Conservation (phyloP, 495 filamentous ascomycete species). For the Podospora pseudoanserina region DNA sequence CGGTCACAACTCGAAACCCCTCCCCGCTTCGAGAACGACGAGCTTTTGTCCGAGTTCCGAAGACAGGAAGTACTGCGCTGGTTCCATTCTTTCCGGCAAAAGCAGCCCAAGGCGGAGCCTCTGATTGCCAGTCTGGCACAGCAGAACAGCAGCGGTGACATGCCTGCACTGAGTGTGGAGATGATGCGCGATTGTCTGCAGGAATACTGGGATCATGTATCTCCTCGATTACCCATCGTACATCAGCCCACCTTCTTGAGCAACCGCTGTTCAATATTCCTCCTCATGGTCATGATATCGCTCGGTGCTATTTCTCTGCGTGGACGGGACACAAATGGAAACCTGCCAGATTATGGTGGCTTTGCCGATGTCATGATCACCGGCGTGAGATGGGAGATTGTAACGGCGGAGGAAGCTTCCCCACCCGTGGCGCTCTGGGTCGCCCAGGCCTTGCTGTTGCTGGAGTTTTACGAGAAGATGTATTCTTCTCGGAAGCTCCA, state of each 20-base stretch:
- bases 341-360: slow-evolving; percentile 66
- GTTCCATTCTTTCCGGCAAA: slow-evolving; percentile 72
- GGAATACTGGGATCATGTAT: slow-evolving; percentile 91
- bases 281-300: slow-evolving; percentile 83
- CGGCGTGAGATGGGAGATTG: slow-evolving; percentile 81
- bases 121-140: slow-evolving; percentile 70
- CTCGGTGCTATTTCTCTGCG: slow-evolving; percentile 89
- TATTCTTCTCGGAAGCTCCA: slow-evolving; percentile 84
- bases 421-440: slow-evolving; percentile 94
- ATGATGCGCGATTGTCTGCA: slow-evolving; percentile 92
- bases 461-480: slow-evolving; percentile 97
- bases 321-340: slow-evolving; percentile 62
- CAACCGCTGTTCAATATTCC: slow-evolving; percentile 71
- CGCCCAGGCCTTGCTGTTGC: slow-evolving; percentile 80
- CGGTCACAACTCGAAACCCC: slow-evolving; percentile 72
- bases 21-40: slow-evolving; percentile 66
- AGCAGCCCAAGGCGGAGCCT: slow-evolving; percentile 65
- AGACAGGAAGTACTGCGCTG: slow-evolving; percentile 72
- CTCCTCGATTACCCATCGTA: slow-evolving; percentile 87
- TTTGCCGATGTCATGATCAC: slow-evolving; percentile 80
- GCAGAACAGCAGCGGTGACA: slow-evolving; percentile 56
- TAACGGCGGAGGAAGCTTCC: slow-evolving; percentile 78
- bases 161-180: slow-evolving; percentile 71
- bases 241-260: slow-evolving; percentile 89
- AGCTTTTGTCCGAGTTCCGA: slow-evolving; percentile 79